Evolutionary conservation across 2,329 filamentous ascomycete species (phyloP).

Genomic region (Clonostachys chloroleuca): DNA sequence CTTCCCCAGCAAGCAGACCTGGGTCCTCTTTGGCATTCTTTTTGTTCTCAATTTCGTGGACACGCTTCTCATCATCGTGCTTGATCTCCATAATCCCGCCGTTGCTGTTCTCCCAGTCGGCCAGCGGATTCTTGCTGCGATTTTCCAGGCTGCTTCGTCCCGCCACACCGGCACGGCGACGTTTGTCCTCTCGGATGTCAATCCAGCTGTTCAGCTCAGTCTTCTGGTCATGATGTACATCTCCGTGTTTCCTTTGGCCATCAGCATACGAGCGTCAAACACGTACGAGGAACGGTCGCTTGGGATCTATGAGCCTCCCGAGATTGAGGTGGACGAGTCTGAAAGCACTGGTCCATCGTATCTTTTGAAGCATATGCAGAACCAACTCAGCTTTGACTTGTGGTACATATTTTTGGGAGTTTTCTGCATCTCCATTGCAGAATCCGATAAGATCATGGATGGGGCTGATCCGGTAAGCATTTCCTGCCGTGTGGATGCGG

Average conservation of each 20-base stretch:
- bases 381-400: constrained; percentile 32
- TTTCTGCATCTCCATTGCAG: constrained; percentile 24
- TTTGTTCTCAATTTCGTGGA: constrained; percentile 49
- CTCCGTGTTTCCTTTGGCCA: constrained; percentile 55
- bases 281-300: constrained; percentile 59
- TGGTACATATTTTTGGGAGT: constrained; percentile 34
- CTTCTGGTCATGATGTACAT: constrained; percentile 66
- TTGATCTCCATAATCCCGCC: constrained; percentile 45
- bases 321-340: constrained; percentile 14
- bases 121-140: constrained; percentile 45
- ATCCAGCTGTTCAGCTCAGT: constrained; percentile 51
- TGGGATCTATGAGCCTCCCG: constrained; percentile 41
- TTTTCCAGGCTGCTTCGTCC: constrained; percentile 52
- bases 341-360: constrained; percentile 12
- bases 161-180: constrained; percentile 43
- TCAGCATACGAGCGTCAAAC: constrained; percentile 55
- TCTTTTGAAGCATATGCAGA: constrained; percentile 23
- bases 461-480: constrained; percentile 1
- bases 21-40: constrained; percentile 48
- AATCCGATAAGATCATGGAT: constrained; percentile 3
- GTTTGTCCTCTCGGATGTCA: constrained; percentile 43
- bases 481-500: not conserved
- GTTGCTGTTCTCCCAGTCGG: constrained; percentile 38
- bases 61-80: constrained; percentile 45
- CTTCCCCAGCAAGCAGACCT: constrained; percentile 56